Evolutionary conservation across 225 moss, liverwort and hornwort genomes (phyloP).

Genomic region (Polytrichum formosum): DNA sequence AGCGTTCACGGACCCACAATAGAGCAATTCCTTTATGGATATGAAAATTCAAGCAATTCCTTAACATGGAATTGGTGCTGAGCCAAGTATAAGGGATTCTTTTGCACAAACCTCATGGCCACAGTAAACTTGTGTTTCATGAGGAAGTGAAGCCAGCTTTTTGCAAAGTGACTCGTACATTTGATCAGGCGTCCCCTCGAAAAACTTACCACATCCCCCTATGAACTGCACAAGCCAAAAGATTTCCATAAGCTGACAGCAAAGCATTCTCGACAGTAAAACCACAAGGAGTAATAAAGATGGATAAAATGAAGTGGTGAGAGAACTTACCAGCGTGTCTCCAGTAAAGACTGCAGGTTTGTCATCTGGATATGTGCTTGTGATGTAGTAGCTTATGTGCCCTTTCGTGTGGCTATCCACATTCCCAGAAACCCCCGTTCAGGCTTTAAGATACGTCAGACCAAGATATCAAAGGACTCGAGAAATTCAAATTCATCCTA

Average conservation of each 20-base stretch:
- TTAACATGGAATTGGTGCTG: too few species aligned
- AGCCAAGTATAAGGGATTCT: not conserved
- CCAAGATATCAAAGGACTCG: not conserved
- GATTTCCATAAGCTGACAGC: not conserved
- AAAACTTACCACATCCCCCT: constrained; percentile 56
- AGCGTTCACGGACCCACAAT: too few species aligned
- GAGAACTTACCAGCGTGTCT: constrained; percentile 44
- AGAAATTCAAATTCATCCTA: not conserved
- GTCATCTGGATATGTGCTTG: constrained; percentile 31
- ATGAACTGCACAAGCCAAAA: constrained; percentile 29
- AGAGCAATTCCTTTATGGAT: too few species aligned
- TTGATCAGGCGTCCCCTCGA: constrained; percentile 57
- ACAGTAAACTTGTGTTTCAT: constrained; percentile 44
- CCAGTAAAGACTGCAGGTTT: constrained; percentile 58
- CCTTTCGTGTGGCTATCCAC: constrained; percentile 52
- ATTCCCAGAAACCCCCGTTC: not conserved
- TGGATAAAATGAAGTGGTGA: not conserved
- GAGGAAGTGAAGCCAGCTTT: constrained; percentile 48
- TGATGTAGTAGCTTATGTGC: constrained; percentile 55
- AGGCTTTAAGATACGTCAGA: not conserved
- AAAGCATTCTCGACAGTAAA: too few species aligned
- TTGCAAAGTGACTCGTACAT: constrained; percentile 54
- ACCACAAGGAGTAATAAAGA: not conserved
- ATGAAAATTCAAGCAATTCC: too few species aligned
- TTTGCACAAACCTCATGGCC: constrained; percentile 43